A percentile compares a stretch with the other conserved stretches of the same genome.
Evolutionary conservation across 257 asterid genomes (phyloP).

Genomic region (Buddleja alternifolia): DNA sequence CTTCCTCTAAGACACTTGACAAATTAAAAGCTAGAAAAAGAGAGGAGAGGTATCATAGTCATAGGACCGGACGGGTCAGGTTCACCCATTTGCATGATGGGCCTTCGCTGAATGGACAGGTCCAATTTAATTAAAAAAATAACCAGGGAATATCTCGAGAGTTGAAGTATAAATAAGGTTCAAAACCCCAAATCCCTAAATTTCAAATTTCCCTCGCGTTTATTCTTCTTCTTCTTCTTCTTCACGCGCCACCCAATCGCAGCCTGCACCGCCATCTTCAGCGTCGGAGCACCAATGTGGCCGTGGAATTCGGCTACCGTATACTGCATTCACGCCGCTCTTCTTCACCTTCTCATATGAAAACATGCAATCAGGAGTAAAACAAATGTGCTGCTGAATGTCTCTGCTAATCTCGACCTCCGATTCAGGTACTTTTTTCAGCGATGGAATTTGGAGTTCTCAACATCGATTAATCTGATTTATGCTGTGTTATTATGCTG

Average conservation of each 20-base stretch:
- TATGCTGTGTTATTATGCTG: neutral
- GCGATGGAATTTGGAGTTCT: neutral
- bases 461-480: neutral
- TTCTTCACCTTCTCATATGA: neutral
- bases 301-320: constrained; percentile 15
- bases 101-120: neutral
- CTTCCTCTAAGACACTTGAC: too few relatives aligned
- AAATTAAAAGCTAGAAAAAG: too few relatives aligned
- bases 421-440: constrained; percentile 13
- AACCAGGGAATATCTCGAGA: neutral
- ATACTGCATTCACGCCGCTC: neutral
- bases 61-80: too few relatives aligned
- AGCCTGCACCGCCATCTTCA: constrained; percentile 19
- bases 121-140: neutral
- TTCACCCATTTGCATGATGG: neutral
- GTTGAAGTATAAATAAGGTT: neutral
- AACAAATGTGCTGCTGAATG: neutral
- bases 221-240: neutral
- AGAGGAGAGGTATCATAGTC: too few relatives aligned
- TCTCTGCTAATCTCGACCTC: constrained; percentile 5
- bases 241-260: neutral
- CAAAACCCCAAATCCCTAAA: constrained; percentile 8
- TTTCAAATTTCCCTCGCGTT: constrained; percentile 39
- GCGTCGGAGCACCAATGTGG: neutral
- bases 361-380: neutral